Conservation (phyloP, 2,329 filamentous ascomycete species). For the Pestalotiopsis sp. region DNA sequence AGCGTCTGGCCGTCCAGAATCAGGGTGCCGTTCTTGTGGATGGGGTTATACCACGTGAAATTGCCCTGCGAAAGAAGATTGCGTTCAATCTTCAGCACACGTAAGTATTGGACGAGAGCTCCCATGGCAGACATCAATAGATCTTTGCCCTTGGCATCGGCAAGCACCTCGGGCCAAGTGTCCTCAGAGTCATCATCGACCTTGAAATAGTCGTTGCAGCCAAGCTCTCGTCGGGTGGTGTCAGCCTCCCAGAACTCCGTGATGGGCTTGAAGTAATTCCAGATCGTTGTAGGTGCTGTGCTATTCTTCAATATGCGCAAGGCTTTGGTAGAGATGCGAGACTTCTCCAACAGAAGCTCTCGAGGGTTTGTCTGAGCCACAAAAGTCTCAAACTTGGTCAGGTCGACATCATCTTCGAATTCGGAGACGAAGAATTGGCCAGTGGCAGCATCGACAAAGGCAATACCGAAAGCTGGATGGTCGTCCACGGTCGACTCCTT, state of each 20-base stretch:
- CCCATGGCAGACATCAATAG: conserved; percentile 89
- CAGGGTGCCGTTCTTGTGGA: conserved; percentile 85
- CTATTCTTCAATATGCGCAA: conserved; percentile 95
- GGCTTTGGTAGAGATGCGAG: conserved; percentile 82
- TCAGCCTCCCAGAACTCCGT: conserved; percentile 93
- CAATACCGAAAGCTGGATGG: conserved; percentile 83
- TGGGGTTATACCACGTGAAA: conserved; percentile 90
- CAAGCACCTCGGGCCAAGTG: conserved; percentile 75
- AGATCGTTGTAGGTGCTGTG: conserved; percentile 87
- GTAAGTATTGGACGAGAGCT: conserved; percentile 84
- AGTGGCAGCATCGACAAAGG: conserved; percentile 94
- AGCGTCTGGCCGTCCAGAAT: conserved; percentile 94
- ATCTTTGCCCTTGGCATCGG: conserved; percentile 75
- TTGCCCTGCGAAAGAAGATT: conserved; percentile 87
- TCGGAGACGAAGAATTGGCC: conserved; percentile 93
- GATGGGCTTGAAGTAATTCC: conserved; percentile 87
- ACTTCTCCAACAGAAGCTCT: conserved; percentile 89
- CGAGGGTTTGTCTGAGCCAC: conserved; percentile 89
- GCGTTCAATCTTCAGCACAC: conserved; percentile 84
- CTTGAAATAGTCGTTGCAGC: conserved; percentile 78
- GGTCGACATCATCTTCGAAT: conserved; percentile 87
- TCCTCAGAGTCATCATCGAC: conserved; percentile 56
- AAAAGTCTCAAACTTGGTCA: conserved; percentile 97
- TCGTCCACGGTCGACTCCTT: conserved; percentile 79
- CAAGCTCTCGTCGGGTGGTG: conserved; percentile 78